Base-by-base conservation (phyloP, 2,329 filamentous ascomycete species). In the Fusarium globosum region DNA sequence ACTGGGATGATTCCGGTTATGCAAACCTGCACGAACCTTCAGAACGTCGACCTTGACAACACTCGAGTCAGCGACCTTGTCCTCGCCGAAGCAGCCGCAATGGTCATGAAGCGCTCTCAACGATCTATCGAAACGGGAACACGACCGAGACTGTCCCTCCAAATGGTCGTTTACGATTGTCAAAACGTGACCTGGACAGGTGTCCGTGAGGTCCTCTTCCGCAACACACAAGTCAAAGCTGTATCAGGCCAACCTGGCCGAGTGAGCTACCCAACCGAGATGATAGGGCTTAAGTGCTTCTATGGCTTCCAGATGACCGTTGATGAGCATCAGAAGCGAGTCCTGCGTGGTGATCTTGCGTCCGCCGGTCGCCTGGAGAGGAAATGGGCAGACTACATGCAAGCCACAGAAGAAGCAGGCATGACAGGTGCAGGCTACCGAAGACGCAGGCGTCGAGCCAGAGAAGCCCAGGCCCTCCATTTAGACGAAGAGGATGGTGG, bases 241-340 rank as follows among this genome's bases (percentile, higher is more conserved):
- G 86, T 86, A 7, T 69, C 81, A 28, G 82, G 81, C 15, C 80
- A 83, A 28, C 79, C 82, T 20, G 79, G 77, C 38, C 78, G 77
- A 53, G 76, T 86, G 15, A 88, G 88, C 0, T 95, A 92, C 76
- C 93, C 94, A 0, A 89, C 90, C 2, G 92, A 97, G 79, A 90
- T 97, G 65, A 94, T 98, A 68, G 87, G 91, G 11, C 87, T 98
- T 48, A 98, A 97, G 82, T 97, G 95, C 82, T 98, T 96, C 85
- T 97, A 97, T 81, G 94, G 93, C 46, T 98, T 94, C 90, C 96
- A 98, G 83, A 94, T 94, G 84, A 98, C 95, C 0, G 95, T 98
- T 9, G 93, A 98, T 75, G 95, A 98, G 81, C 96, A 98, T 82
- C 95, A 91, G 60, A 96, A 95, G 83, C 90, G 95, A 8, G 94